Evolutionary conservation across 202 grass and related monocot species (phyloP).

Genomic region (Brachypodium distachyon): DNA sequence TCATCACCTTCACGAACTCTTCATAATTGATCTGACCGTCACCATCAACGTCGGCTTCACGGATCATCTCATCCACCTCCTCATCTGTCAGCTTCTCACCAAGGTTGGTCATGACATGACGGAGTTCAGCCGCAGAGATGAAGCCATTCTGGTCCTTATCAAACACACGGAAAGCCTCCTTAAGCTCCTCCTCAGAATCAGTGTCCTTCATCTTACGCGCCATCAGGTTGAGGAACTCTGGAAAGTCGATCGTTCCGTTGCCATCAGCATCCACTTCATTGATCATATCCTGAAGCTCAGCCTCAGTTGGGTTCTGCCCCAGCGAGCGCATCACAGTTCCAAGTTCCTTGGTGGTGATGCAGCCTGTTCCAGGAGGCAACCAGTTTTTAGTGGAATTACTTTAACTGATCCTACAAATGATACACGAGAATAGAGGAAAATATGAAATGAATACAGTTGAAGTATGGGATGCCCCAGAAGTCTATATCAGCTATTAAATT

Average conservation of each 20-base stretch:
- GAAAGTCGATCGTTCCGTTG: constrained; percentile 71
- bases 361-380: constrained; percentile 29
- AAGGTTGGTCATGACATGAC: constrained; percentile 87
- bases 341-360: constrained; percentile 81
- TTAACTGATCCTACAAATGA: neutral
- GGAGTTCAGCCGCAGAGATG: constrained; percentile 64
- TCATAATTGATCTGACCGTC: constrained; percentile 83
- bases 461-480: neutral
- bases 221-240: constrained; percentile 78
- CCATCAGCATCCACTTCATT: constrained; percentile 77
- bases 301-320: constrained; percentile 77
- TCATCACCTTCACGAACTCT: constrained; percentile 88
- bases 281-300: constrained; percentile 81
- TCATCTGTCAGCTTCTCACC: constrained; percentile 80
- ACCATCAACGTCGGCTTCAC: constrained; percentile 56
- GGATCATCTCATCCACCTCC: constrained; percentile 79
- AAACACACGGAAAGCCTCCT: constrained; percentile 72
- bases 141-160: constrained; percentile 86
- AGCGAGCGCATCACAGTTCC: constrained; percentile 71
- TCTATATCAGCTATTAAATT: neutral
- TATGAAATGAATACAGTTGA: neutral
- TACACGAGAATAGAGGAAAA: neutral
- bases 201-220: constrained; percentile 80
- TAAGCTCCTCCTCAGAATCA: constrained; percentile 67
- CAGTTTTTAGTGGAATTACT: neutral